Conservation (phyloP, 1,284 basidiomycete genomes). For the Heterobasidion annosum region DNA sequence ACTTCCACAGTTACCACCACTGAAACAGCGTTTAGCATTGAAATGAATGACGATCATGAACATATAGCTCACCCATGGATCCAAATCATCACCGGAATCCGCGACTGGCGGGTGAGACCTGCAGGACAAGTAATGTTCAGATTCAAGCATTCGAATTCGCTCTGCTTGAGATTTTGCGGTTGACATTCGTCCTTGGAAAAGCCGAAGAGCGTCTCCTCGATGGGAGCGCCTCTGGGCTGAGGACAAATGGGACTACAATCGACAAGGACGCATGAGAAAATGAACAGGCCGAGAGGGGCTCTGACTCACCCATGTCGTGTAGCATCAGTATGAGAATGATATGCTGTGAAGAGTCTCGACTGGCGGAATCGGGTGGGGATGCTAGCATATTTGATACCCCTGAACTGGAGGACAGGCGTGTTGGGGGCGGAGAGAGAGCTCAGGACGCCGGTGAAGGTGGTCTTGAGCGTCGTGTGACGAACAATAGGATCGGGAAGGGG, state of each 20-base stretch:
- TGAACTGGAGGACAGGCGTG: slow-evolving; percentile 55
- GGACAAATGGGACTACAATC: slow-evolving; percentile 60
- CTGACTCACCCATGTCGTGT: slow-evolving; percentile 48
- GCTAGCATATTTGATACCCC: slow-evolving; percentile 66
- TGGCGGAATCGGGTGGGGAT: slow-evolving; percentile 69
- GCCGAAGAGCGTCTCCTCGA: slow-evolving; percentile 56
- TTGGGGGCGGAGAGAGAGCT: slow-evolving; percentile 50
- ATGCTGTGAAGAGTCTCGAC: slow-evolving; percentile 48
- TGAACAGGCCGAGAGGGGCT: neutral
- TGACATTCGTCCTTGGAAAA: slow-evolving; percentile 46
- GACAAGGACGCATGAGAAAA: slow-evolving; percentile 8
- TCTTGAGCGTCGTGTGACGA: slow-evolving; percentile 44
- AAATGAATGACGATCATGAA: slow-evolving; percentile 15
- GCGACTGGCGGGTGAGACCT: slow-evolving; percentile 36
- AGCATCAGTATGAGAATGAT: slow-evolving; percentile 49
- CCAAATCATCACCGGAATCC: slow-evolving; percentile 70
- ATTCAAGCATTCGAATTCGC: slow-evolving; percentile 71
- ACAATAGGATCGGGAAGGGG: slow-evolving; percentile 22
- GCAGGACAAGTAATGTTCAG: slow-evolving; percentile 68
- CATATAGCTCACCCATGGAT: slow-evolving; percentile 51
- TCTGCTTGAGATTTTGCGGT: slow-evolving; percentile 44
- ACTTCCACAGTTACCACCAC: slow-evolving; percentile 60
- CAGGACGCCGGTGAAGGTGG: slow-evolving; percentile 55
- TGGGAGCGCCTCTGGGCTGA: slow-evolving; percentile 38
- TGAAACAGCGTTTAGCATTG: slow-evolving; percentile 18